phyloP scores from a whole-genome alignment of 2,329 filamentous ascomycete genomes.

The Cladobotryum mycophilum region DNA sequence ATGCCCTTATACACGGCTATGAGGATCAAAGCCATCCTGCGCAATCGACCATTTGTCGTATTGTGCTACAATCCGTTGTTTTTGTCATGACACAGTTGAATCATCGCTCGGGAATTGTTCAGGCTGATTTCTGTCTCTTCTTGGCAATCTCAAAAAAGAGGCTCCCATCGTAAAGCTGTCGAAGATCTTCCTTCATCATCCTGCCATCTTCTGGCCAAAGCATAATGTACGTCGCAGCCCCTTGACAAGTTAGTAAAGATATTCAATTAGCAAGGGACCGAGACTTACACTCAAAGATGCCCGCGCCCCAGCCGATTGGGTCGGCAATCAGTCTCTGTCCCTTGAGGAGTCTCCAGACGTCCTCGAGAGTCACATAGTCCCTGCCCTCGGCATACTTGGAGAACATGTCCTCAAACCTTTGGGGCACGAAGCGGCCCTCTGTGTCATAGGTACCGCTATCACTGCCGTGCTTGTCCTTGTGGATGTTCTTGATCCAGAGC shows the following conservation, averaged over 20 bases:
- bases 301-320: slow-evolving; percentile 30
- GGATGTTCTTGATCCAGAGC: slow-evolving; percentile 31
- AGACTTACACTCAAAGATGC: slow-evolving; percentile 20
- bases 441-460: slow-evolving; percentile 41
- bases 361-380: slow-evolving; percentile 30
- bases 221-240: slow-evolving; percentile 39
- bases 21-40: too few species aligned
- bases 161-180: slow-evolving; percentile 19
- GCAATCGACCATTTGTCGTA: too few species aligned
- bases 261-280: not conserved
- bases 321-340: slow-evolving; percentile 37
- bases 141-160: slow-evolving; percentile 13
- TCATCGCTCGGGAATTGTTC: too few species aligned
- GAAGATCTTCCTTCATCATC: slow-evolving; percentile 49
- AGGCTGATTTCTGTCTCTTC: not conserved
- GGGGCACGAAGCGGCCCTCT: slow-evolving; percentile 42
- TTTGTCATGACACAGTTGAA: too few species aligned
- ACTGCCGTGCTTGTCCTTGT: slow-evolving; percentile 41
- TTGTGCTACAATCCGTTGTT: too few species aligned
- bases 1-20: too few species aligned
- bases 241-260: slow-evolving; percentile 3
- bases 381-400: slow-evolving; percentile 37
- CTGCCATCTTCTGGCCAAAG: slow-evolving; percentile 47
- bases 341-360: slow-evolving; percentile 31
- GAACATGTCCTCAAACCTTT: slow-evolving; percentile 46